These are phyloP conservation scores for Scheffersomyces parashehatae DNA, from an alignment of 1,139 yeast genomes.

Conservation along the genomic window DNA sequence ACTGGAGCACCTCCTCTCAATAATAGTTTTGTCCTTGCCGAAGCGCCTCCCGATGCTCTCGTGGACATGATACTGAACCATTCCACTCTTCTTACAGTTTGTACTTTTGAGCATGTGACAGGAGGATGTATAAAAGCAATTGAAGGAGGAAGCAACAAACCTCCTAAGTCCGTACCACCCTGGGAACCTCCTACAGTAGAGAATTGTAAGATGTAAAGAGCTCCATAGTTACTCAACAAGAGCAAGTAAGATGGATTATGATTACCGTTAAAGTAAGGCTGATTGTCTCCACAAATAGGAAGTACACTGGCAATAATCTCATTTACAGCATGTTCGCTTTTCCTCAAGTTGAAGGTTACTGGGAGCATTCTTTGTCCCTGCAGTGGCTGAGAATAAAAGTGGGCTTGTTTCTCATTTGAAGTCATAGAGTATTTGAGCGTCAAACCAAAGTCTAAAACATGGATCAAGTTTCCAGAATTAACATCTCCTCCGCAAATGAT, in stretches of 20 bases:
- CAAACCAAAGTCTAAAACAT: conserved; percentile 73
- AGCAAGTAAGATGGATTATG: conserved; percentile 68
- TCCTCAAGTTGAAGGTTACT: conserved; percentile 21
- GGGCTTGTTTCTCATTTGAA: conserved; percentile 79
- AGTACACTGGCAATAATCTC: conserved; percentile 30
- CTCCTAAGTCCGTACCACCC: conserved; percentile 56
- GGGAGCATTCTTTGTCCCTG: conserved; percentile 38
- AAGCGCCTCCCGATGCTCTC: conserved; percentile 36
- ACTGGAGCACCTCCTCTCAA: conserved; percentile 81
- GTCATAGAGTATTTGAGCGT: conserved; percentile 81
- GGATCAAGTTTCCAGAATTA: conserved; percentile 51
- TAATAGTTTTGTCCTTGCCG: conserved; percentile 39
- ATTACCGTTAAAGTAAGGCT: conserved; percentile 69
- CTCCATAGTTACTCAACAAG: conserved; percentile 59
- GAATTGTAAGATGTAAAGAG: conserved; percentile 28
- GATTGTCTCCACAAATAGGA: conserved; percentile 34
- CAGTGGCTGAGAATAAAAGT: conserved; percentile 68
- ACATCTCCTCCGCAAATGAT: conserved; percentile 71
- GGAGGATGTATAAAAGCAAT: conserved; percentile 77
- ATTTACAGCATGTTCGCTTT: conserved; percentile 9
- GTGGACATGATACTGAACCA: conserved; percentile 73
- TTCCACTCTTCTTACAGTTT: conserved; percentile 59
- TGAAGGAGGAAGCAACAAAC: conserved; percentile 74
- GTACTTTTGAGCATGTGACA: conserved; percentile 56
- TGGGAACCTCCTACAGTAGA: conserved; percentile 31